A percentile compares a stretch with the other conserved stretches of the same genome.
Evolutionary conservation across 2,329 filamentous ascomycete genomes (phyloP).

Genomic region (Xylaria digitata): DNA sequence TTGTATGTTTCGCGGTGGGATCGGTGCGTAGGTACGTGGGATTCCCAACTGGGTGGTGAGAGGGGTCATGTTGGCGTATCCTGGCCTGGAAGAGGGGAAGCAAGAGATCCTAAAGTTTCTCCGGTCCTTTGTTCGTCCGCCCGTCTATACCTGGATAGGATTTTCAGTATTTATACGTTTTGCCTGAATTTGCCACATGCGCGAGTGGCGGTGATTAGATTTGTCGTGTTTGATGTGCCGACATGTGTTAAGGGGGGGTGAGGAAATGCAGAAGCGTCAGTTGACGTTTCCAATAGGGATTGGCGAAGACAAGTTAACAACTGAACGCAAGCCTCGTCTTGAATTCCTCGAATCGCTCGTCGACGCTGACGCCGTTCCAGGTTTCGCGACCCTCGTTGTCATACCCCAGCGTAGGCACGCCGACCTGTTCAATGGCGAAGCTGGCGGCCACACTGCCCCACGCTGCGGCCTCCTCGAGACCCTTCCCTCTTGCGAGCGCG

Average conservation of each 20-base stretch:
- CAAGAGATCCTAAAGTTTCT: neutral
- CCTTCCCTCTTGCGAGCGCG: constrained; percentile 68
- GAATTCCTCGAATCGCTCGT: constrained; percentile 65
- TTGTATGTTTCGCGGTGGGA: too few relatives aligned
- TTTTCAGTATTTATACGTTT: neutral
- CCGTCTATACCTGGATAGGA: neutral
- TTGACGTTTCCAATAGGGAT: neutral
- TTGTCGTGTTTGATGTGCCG: neutral
- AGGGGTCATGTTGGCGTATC: neutral
- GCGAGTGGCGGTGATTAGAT: neutral
- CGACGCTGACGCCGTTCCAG: constrained; percentile 70
- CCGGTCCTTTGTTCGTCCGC: neutral
- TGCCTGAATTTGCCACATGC: neutral
- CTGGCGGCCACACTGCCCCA: constrained; percentile 88
- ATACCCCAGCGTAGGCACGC: constrained; percentile 72
- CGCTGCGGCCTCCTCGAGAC: constrained; percentile 75
- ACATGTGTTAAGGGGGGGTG: neutral
- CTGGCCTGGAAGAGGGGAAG: neutral
- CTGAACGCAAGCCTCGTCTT: constrained; percentile 54
- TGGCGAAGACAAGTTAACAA: constrained; percentile 15
- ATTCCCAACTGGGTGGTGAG: neutral
- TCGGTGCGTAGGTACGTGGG: too few relatives aligned
- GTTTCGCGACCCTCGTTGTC: constrained; percentile 62
- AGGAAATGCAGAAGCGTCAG: neutral
- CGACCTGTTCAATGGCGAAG: constrained; percentile 94